Base-by-base conservation (phyloP, 805 yeast genomes). In the Teunomyces kruisii region DNA sequence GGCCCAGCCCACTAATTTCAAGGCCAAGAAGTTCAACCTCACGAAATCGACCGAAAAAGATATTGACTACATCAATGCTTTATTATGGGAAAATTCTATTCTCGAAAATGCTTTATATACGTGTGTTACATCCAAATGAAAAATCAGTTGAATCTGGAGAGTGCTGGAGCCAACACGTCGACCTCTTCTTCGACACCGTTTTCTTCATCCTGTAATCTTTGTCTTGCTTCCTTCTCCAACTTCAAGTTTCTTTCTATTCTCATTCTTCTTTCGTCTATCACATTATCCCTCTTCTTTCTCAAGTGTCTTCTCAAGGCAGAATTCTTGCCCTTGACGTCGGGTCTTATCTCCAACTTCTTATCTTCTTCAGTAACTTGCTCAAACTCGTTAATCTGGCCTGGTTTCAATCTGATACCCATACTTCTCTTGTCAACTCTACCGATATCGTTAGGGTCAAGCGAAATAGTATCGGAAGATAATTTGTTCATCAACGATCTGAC, bases 401-500 rank as follows among this genome's bases (percentile, higher is more conserved):
- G 84, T 39, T 80, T 79, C 59, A 85, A 68, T 57, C 97, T 79
- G 44, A 78, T 72, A 12, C 72, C 67, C 12, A 78, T 73, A 4
- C 92, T 85, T 45, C 84, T 75, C 54, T 79, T 79, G 57, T 88
- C 92, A 12, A 94, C 90, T 4, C 81, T 76, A 54, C 99, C 99
- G 54, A 94, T 86, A 43, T 77, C 80, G 57, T 76, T 79, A 46
- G 98, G 98, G 74, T 94, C 96, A 59, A 94, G 71, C 1, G 96
- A 75, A 49, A 94, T 94, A 70, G 96, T 85, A 63, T 92, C 98
- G 6, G 97, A 95, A 53, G 86, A 83, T 53, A 94, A 74, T 68
- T 94, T 94, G 69, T 92, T 88, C 61, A 94, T 68, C 63, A 94
- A 75, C 1, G 85, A 68, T 60, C 92, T 81, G 30, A 94, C 96